Conservation (phyloP, 2,329 filamentous ascomycete genomes). For the Ramularia endophylla region DNA sequence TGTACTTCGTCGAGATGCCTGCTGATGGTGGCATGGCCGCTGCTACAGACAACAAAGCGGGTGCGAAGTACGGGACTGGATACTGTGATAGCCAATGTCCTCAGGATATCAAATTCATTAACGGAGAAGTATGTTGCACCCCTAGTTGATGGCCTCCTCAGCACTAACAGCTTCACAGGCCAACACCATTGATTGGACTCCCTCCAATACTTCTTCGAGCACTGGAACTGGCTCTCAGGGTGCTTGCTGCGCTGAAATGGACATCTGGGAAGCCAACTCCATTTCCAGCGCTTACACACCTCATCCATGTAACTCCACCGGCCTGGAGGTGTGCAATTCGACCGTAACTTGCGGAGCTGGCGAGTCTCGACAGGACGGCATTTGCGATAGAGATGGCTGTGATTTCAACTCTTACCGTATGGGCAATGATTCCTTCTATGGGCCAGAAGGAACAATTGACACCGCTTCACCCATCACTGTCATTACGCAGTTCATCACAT, state of each 20-base stretch:
- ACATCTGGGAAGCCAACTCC: conserved; percentile 65
- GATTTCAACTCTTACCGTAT: conserved; percentile 65
- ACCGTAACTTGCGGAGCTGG: conserved; percentile 47
- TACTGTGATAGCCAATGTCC: conserved; percentile 50
- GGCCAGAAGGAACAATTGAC: conserved; percentile 52
- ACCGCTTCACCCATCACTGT: conserved; percentile 57
- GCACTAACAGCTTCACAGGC: conserved; percentile 25
- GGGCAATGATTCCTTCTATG: conserved; percentile 60
- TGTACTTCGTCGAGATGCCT: conserved; percentile 62
- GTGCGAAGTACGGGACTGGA: conserved; percentile 57
- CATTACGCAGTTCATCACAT: conserved; percentile 60
- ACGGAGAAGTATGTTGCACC: conserved; percentile 13
- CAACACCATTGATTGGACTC: conserved; percentile 40
- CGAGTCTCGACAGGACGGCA: conserved; percentile 51
- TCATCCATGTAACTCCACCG: conserved; percentile 53
- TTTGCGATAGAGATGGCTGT: conserved; percentile 64
- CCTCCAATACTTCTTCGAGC: conserved; percentile 21
- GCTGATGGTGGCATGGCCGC: conserved; percentile 53
- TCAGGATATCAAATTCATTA: conserved; percentile 30
- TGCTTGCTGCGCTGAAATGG: conserved; percentile 63
- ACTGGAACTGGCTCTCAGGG: conserved; percentile 40
- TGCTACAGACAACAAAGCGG: conserved; percentile 39
- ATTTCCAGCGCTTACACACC: conserved; percentile 60
- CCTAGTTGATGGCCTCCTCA: no score
- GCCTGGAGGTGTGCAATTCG: conserved; percentile 47